phyloP scores from a whole-genome alignment of 1,284 basidiomycete species.

The Moesziomyces globuligerus region DNA sequence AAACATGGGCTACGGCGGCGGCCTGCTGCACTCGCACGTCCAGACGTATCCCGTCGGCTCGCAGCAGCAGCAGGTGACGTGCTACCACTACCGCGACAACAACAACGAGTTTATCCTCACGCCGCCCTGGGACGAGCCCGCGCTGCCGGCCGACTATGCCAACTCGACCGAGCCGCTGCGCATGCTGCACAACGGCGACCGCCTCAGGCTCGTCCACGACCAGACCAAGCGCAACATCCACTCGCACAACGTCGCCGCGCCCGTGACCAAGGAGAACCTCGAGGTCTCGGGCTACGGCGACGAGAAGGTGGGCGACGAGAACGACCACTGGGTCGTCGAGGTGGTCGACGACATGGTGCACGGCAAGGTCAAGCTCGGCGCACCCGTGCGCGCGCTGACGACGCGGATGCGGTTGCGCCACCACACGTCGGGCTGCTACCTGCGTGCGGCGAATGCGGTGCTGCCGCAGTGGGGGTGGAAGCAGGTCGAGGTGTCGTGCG shows the following conservation, averaged over 20 bases:
- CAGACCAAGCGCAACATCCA: slow-evolving; percentile 91
- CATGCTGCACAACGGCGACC: slow-evolving; percentile 81
- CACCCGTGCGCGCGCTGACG: slow-evolving; percentile 85
- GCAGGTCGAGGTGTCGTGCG: slow-evolving; percentile 94
- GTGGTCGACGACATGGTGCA: slow-evolving; percentile 81
- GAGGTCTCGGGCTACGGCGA: slow-evolving; percentile 96
- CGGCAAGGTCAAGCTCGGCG: slow-evolving; percentile 73
- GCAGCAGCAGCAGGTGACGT: slow-evolving; percentile 94
- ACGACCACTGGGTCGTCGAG: slow-evolving; percentile 93
- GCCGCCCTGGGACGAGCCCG: slow-evolving; percentile 78
- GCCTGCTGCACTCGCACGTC: slow-evolving; percentile 93
- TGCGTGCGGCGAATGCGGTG: slow-evolving; percentile 86
- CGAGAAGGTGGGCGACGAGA: slow-evolving; percentile 81
- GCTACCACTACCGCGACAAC: slow-evolving; percentile 98
- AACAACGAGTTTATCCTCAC: slow-evolving; percentile 93
- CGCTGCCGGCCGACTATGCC: slow-evolving; percentile 50
- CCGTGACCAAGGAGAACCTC: slow-evolving; percentile 86
- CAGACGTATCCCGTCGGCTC: slow-evolving; percentile 95
- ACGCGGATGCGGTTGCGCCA: slow-evolving; percentile 88
- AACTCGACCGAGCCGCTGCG: slow-evolving; percentile 61
- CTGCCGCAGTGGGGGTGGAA: slow-evolving; percentile 99
- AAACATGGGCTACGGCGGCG: slow-evolving; percentile 97
- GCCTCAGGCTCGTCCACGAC: slow-evolving; percentile 82
- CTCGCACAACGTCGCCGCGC: slow-evolving; percentile 86
- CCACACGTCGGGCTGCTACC: slow-evolving; percentile 74